These are phyloP conservation scores for Candida multigemmis DNA, from an alignment of 805 yeast species.

Conservation along the genomic window DNA sequence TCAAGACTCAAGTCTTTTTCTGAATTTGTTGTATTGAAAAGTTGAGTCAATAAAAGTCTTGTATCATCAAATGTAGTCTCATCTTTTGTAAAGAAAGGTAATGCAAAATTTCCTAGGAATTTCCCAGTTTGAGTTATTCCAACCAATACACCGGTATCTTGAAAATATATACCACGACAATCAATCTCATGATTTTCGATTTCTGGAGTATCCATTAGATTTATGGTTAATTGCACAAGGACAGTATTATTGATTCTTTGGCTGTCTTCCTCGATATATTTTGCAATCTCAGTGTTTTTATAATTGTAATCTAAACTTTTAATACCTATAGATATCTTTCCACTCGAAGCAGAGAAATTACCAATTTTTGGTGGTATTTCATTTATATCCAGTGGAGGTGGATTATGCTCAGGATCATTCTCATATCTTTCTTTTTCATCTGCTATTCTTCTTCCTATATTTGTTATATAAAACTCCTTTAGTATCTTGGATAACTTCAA, in stretches of 20 bases:
- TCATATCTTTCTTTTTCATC: constrained; percentile 17
- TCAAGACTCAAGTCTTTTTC: constrained; percentile 30
- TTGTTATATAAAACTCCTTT: constrained; percentile 16
- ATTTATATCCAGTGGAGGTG: constrained; percentile 6
- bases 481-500: constrained; percentile 21
- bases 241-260: constrained; percentile 23
- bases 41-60: constrained; percentile 33
- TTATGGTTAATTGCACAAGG: constrained; percentile 17
- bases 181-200: constrained; percentile 39
- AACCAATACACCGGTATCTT: constrained; percentile 54
- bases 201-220: constrained; percentile 37
- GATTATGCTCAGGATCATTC: constrained; percentile 15
- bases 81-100: constrained; percentile 46
- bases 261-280: constrained; percentile 4
- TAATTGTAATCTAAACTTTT: constrained; percentile 13
- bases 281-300: constrained; percentile 9
- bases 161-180: constrained; percentile 57
- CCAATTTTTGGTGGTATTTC: constrained; percentile 9
- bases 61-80: constrained; percentile 35
- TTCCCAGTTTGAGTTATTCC: constrained; percentile 55
- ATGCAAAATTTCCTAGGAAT: constrained; percentile 50
- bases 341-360: constrained; percentile 17
- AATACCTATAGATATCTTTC: constrained; percentile 16
- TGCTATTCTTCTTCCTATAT: constrained; percentile 13
- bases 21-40: constrained; percentile 33